Conservation (phyloP, 768 basidiomycete species). For the Boletus speciosus region DNA sequence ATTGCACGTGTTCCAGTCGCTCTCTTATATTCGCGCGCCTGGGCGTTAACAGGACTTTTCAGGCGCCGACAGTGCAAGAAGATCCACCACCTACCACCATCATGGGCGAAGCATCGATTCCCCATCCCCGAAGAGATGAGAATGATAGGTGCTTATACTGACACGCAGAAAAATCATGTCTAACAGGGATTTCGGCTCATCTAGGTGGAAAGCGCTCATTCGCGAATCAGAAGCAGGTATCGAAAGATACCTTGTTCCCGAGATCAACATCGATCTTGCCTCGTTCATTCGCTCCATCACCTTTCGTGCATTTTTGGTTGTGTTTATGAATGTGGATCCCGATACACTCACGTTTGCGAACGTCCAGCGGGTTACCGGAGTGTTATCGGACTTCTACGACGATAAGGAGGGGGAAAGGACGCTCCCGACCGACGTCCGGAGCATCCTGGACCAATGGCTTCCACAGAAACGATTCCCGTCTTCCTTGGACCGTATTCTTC, state of each 20-base stretch:
- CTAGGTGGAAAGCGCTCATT: slow-evolving; percentile 17
- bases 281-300: slow-evolving; percentile 43
- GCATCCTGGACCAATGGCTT: slow-evolving; percentile 40
- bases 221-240: slow-evolving; percentile 9
- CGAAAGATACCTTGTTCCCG: slow-evolving; percentile 9
- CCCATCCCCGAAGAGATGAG: neutral
- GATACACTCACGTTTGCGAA: slow-evolving; percentile 23
- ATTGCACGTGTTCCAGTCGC: slow-evolving; percentile 15
- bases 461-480: slow-evolving; percentile 20
- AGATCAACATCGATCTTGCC: slow-evolving; percentile 31
- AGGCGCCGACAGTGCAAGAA: slow-evolving; percentile 6
- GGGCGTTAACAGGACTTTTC: slow-evolving; percentile 6
- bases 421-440: slow-evolving; percentile 35
- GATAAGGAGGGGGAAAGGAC: slow-evolving; percentile 14
- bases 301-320: slow-evolving; percentile 41
- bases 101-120: slow-evolving; percentile 4
- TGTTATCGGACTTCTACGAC: slow-evolving; percentile 47
- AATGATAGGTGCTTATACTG: slow-evolving; percentile 14
- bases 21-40: neutral
- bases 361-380: slow-evolving; percentile 35
- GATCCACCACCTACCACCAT: slow-evolving; percentile 1
- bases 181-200: slow-evolving; percentile 1
- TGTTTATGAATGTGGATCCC: slow-evolving; percentile 37
- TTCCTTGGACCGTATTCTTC: slow-evolving; percentile 52
- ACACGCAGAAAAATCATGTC: neutral